These are phyloP conservation scores for Auriscalpium vulgare DNA, from an alignment of 768 basidiomycete species.

Conservation along the genomic window DNA sequence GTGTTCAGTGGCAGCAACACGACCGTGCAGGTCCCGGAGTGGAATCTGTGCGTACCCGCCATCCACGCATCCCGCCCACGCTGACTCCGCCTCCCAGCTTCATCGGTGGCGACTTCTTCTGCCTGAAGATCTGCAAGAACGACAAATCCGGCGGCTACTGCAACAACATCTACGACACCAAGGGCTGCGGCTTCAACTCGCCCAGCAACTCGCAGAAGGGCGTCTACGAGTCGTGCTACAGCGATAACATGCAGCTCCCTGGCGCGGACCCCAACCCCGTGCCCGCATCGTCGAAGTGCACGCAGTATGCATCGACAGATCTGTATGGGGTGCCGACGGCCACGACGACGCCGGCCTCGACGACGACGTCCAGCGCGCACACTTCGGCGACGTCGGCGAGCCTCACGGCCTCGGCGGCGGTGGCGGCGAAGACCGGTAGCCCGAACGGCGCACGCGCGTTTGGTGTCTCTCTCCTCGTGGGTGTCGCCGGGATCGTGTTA, in stretches of 20 bases:
- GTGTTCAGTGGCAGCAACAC: constrained; percentile 38
- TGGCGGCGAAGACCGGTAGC: not conserved
- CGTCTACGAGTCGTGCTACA: constrained; percentile 56
- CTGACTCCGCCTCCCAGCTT: constrained; percentile 38
- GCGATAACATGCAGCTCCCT: constrained; percentile 53
- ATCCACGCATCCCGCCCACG: not conserved
- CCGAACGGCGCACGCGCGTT: constrained; percentile 4
- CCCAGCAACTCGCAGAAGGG: constrained; percentile 53
- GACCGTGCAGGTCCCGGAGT: constrained; percentile 52
- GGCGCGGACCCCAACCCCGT: constrained; percentile 37
- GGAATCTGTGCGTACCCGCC: constrained; percentile 47
- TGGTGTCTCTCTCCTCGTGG: constrained; percentile 17
- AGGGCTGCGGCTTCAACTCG: constrained; percentile 70
- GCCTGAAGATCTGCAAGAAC: constrained; percentile 68
- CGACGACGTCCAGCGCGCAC: not conserved
- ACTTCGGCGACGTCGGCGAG: constrained; percentile 5
- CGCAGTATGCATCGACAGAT: constrained; percentile 26
- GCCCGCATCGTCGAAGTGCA: constrained; percentile 38
- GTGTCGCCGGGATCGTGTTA: constrained; percentile 24
- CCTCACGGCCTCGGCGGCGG: constrained; percentile 4
- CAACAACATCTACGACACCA: constrained; percentile 67
- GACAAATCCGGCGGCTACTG: constrained; percentile 44
- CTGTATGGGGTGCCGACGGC: constrained; percentile 25
- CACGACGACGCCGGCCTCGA: constrained; percentile 1
- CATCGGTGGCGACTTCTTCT: constrained; percentile 59